Conservation (phyloP, 1,139 yeast species). For the Debaryomycetaceae sp. region DNA sequence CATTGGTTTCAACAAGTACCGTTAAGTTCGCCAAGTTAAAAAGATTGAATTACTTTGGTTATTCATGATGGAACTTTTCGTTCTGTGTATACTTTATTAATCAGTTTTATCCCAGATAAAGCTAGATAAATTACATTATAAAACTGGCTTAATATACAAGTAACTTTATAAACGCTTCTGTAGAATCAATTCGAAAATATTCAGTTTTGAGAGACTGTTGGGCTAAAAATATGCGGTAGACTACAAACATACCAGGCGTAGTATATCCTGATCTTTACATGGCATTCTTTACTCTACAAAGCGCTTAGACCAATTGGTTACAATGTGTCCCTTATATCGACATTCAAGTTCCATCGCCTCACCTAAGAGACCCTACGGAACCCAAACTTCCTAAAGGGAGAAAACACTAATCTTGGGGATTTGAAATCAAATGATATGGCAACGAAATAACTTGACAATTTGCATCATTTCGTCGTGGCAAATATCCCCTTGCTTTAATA, state of each 20-base stretch:
- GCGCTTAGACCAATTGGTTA: background rate
- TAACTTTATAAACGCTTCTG: background rate
- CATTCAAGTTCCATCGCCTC: conserved; percentile 59
- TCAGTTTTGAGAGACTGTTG: too few relatives aligned
- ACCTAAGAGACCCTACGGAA: conserved; percentile 46
- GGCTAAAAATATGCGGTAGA: too few relatives aligned
- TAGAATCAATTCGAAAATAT: too few relatives aligned
- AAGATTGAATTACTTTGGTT: background rate
- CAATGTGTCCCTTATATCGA: conserved; percentile 57
- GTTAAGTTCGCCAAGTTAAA: conserved; percentile 50
- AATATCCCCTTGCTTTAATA: conserved; percentile 51
- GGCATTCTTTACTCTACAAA: too few relatives aligned
- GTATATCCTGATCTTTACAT: too few relatives aligned
- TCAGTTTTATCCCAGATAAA: background rate
- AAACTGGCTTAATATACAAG: background rate
- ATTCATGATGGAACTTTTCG: background rate
- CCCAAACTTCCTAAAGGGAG: conserved; percentile 64
- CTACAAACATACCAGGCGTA: too few relatives aligned
- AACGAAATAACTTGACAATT: conserved; percentile 62
- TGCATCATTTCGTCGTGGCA: conserved; percentile 70
- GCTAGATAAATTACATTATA: background rate
- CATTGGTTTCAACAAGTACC: conserved; percentile 99
- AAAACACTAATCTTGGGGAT: conserved; percentile 46
- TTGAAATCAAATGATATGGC: conserved; percentile 47
- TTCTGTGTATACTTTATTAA: background rate